Evolutionary conservation across 108 stramenopile genomes (phyloP), one percentile per base, ranked within the genome.

Genomic region (Mayamaea pseudoterrestris): DNA sequence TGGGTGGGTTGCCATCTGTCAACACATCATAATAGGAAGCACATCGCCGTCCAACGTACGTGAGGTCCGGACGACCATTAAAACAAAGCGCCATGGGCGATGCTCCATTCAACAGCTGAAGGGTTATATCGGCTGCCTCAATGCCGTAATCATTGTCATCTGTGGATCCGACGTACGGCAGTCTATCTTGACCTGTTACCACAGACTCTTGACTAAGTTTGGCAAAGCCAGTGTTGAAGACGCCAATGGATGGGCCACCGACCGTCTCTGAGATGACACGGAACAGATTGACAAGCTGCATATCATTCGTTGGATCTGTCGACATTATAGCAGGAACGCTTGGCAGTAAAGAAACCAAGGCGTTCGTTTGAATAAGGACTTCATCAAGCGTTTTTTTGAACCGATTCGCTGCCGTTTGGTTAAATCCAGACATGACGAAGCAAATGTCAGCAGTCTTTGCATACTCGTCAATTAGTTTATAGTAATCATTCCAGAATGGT

Each of bases 371-470:
- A 27, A 26, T 44, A n/a, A 44, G 24, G 5, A 26, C 44, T 20
- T 26, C 44, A 4, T 26, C 5, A 44, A 44, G 22, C 25, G 23
- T 27, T 6, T 20, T 27, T 3, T 26, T n/a, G 3, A n/a, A 24
- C 22, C 44, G 2, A 14, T 20, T 21, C 4, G 44, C 26, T 3
- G 14, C 20, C 4, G 4, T 5, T 25, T 14, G 3, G 9, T 44
- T 25, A 44, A 26, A 21, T 3, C 44, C 44, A 14, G 44, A 26
- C 44, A 44, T 44, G 24, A 44, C 22, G 44, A 44, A 44, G 17
- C 44, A 44, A 13, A 27, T 21, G 26, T 27, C 22, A 21, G 14
- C 22, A 25, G 44, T n/a, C 4, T 16, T 25, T 3, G 24, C 26
- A 13, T 9, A 9, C 8, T 2, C 14, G 3, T 44, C 8, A 13